Evolutionary conservation across 441 rosid species (phyloP), one percentile per base, ranked within the genome.

Genomic region (Croton setiger): DNA sequence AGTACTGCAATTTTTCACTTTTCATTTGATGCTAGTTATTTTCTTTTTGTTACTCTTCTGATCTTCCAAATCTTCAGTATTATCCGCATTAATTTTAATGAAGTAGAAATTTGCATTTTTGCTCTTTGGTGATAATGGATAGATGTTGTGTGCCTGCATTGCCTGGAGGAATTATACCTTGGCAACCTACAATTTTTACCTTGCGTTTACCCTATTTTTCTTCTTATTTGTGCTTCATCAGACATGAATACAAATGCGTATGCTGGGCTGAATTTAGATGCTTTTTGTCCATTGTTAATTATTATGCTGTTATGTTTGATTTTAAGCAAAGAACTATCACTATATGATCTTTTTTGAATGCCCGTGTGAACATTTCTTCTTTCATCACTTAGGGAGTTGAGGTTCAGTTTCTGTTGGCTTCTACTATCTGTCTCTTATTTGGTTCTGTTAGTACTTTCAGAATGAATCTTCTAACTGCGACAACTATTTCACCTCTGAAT

Each of bases 311-410:
- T 4, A 54, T 23, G 27, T 33, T 21, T 5, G 6, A 17, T 18
- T 60, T 37, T 18, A 3, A 10, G 17, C 0, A 20, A 11, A 17
- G 2, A 49, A 33, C 35, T 4, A 10, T n/a, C 44, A n/a, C 18
- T 33, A 35, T 33, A 37, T 48, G 11, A 59, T 49, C 58, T 27
- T 54, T 3, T 4, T 1, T 54, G 1, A 0, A 12, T 56, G 15
- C 18, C 1, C 39, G 31, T 60, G 3, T 60, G 2, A 18, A 7
- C 3, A 14, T 14, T 37, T 43, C 13, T 37, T 20, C n/a, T 20
- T 39, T 66, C 61, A n/a, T 11, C 18, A 15, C 58, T 31, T 64
- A 43, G n/a, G 7, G 14, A 66, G 52, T 60, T 60, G 9, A 39
- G 37, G 7, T 37, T 21, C 35, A 13, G 21, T 27, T 65, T 17